Conservation (phyloP, 768 basidiomycete genomes). For the Suillus fuscotomentosus region DNA sequence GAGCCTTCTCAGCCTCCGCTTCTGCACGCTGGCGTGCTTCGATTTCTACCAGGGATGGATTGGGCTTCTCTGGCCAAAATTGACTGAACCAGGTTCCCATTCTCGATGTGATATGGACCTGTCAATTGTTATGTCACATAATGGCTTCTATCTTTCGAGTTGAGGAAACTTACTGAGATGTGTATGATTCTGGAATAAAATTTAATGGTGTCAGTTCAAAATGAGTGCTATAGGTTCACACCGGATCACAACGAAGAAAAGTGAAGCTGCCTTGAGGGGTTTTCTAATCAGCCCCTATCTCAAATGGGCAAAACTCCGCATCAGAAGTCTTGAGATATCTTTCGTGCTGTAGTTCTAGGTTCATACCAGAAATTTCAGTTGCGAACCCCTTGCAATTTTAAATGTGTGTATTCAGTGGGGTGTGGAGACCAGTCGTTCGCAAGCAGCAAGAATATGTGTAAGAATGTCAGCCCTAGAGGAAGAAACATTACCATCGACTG, state of each 20-base stretch:
- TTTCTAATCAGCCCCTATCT: not conserved
- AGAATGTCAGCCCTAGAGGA: not conserved
- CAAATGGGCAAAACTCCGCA: no score
- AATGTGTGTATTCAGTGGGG: not conserved
- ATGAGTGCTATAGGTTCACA: not conserved
- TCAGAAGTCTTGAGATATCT: not conserved
- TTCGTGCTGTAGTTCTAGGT: not conserved
- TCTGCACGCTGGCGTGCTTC: slow-evolving; percentile 4
- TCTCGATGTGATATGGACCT: not conserved
- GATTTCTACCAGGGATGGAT: slow-evolving; percentile 2
- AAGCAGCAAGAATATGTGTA: not conserved
- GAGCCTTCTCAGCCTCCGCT: slow-evolving; percentile 3
- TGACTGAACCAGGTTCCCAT: not conserved
- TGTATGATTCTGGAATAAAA: not conserved
- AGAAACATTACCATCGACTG: not conserved
- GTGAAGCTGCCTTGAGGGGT: not conserved
- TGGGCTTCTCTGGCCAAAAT: not conserved
- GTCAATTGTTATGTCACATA: not conserved
- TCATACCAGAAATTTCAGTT: not conserved
- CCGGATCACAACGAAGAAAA: not conserved
- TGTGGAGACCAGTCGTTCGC: not conserved
- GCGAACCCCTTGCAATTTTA: not conserved
- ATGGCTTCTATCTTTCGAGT: not conserved
- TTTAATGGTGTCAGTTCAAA: not conserved
- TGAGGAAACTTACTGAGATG: not conserved